Conservation (phyloP, 2,329 filamentous ascomycete genomes). For the Fusarium sp. region DNA sequence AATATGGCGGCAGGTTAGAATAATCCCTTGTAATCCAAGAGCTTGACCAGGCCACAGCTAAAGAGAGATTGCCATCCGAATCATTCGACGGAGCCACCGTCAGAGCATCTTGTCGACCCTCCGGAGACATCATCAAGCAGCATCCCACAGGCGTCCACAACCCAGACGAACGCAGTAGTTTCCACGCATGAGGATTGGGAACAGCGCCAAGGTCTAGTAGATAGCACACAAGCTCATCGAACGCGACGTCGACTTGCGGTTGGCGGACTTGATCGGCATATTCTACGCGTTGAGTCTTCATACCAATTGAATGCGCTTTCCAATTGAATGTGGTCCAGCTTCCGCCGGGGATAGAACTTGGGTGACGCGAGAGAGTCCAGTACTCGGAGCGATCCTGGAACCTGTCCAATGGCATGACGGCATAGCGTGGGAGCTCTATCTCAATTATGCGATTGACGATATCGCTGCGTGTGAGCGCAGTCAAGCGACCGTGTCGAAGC, state of each 20-base stretch:
- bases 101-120: constrained; percentile 63
- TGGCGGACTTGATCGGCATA: constrained; percentile 70
- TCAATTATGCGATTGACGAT: constrained; percentile 76
- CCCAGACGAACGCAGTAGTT: constrained; percentile 67
- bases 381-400: constrained; percentile 67
- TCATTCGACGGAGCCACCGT: constrained; percentile 69
- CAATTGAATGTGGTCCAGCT: constrained; percentile 76
- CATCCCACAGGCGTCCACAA: constrained; percentile 73
- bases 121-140: constrained; percentile 66
- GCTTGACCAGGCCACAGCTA: constrained; percentile 68
- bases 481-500: constrained; percentile 68
- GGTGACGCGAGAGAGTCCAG: constrained; percentile 67
- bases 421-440: constrained; percentile 74
- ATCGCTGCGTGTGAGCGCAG: constrained; percentile 72
- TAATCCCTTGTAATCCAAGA: constrained; percentile 67
- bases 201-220: constrained; percentile 73
- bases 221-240: constrained; percentile 72
- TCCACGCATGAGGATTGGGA: constrained; percentile 71
- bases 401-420: constrained; percentile 71
- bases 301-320: constrained; percentile 72
- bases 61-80: constrained; percentile 70
- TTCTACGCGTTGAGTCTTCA: constrained; percentile 73
- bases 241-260: constrained; percentile 66
- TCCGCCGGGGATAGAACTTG: constrained; percentile 69
- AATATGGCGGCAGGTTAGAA: constrained; percentile 69